These are phyloP conservation scores for Punica granatum DNA, from an alignment of 345 rosid genomes.

Conservation along the genomic window DNA sequence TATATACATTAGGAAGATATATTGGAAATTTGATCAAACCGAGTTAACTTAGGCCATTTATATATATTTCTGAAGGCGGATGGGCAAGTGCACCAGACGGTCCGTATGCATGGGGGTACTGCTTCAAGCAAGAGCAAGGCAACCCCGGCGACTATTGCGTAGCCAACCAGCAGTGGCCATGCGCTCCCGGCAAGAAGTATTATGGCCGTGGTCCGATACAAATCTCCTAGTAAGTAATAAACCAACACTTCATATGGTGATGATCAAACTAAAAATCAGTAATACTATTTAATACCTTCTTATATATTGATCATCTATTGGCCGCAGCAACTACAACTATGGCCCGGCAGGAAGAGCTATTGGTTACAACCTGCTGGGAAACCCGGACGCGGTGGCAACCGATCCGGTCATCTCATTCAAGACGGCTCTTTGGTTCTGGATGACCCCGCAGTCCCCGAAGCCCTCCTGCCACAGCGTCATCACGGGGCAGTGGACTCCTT, in stretches of 20 bases:
- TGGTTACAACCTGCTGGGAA: conserved; percentile 7
- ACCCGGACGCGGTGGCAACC: conserved; percentile 11
- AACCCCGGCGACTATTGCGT: conserved; percentile 14
- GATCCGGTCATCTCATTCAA: conserved; percentile 16
- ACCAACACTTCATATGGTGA: not conserved
- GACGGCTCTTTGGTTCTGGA: conserved; percentile 23
- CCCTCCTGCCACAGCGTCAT: conserved; percentile 19
- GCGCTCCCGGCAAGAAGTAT: conserved; percentile 12
- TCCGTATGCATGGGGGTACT: conserved; percentile 18
- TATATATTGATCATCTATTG: not conserved
- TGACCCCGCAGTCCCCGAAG: conserved; percentile 15
- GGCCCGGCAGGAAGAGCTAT: conserved; percentile 16
- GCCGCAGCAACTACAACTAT: conserved; percentile 18
- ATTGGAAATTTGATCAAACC: not conserved
- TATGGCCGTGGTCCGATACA: conserved; percentile 15
- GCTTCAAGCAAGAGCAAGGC: conserved; percentile 12
- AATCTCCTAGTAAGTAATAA: conserved; percentile 11
- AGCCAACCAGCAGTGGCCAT: conserved; percentile 15
- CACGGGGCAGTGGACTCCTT: conserved; percentile 9
- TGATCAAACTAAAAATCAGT: not conserved
- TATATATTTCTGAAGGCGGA: conserved; percentile 8
- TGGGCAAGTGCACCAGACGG: conserved; percentile 20
- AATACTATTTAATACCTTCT: too few relatives aligned
- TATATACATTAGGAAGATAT: too few relatives aligned
- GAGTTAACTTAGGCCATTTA: not conserved